Evolutionary conservation across 805 yeast species (phyloP), one percentile per base, ranked within the genome.

Genomic region (Monosporozyma solicola): DNA sequence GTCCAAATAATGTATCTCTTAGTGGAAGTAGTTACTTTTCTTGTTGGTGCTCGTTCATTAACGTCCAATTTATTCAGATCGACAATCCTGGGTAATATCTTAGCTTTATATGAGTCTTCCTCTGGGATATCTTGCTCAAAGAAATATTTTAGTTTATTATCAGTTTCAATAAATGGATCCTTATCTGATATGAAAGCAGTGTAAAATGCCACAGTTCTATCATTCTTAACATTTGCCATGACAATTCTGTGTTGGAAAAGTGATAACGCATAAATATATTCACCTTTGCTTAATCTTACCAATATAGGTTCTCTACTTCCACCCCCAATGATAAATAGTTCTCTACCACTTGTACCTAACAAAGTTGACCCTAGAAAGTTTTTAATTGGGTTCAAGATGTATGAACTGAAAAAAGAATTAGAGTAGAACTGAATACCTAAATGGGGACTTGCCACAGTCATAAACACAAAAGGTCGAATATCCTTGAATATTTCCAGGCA

Each of bases 171-270:
- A 64, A 89, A 90, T 1, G 96, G 96, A 52, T 87, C 81, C 55
- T 76, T 78, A 32, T 82, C 76, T 3, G 92, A 76, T 54, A 92
- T 84, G 66, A 75, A 90, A 0, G 95, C 76, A 0, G 97, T 88
- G 70, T 82, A 87, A 66, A 89, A 92, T 15, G 92, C 84, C 7
- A 91, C 98, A 0, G 95, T 80, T 54, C 97, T 75, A 68, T 91
- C 98, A 63, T 87, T 83, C 53, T 82, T 76, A 25, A 84, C 77
- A 68, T 92, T 91, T 9, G 96, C 90, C 53, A 89, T 72, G 2
- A 82, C 65, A 3, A 80, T 71, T 51, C 85, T 76, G 52, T 77
- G 74, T 55, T 80, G 70, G 65, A 91, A 91, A 54, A 60, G 62
- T 10, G 62, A 53, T 49, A 91, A 72, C 0, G 87, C 95, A 51